Evolutionary conservation across 768 basidiomycete genomes (phyloP).

Genomic region (Trametes cubensis): DNA sequence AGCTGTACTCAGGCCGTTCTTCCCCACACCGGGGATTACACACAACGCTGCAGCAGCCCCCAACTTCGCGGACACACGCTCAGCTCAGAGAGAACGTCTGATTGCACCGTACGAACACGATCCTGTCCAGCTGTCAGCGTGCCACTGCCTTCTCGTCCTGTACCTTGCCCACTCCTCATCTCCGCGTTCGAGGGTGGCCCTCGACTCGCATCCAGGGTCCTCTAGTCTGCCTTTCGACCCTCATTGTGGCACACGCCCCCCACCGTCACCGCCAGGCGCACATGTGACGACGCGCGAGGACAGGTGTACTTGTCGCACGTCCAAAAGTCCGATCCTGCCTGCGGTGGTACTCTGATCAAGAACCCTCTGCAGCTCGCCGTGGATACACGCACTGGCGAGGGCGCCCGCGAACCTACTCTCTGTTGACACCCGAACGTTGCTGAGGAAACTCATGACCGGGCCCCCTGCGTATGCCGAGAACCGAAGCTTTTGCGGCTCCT

Average conservation of each 20-base stretch:
- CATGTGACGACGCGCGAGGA: slow-evolving; percentile 5
- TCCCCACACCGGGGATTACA: too few species aligned
- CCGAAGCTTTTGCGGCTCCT: slow-evolving; percentile 8
- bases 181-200: slow-evolving; percentile 1
- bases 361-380: too few species aligned
- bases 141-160: slow-evolving; percentile 2
- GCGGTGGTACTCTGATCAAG: too few species aligned
- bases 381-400: not conserved
- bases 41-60: too few species aligned
- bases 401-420: not conserved
- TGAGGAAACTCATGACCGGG: slow-evolving; percentile 4
- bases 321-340: too few species aligned
- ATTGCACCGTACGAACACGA: not conserved
- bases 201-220: slow-evolving; percentile 1
- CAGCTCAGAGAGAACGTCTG: not conserved
- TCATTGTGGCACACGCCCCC: not conserved
- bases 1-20: too few species aligned
- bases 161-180: not conserved
- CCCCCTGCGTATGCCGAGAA: slow-evolving; percentile 9
- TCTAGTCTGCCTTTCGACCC: not conserved
- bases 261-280: not conserved
- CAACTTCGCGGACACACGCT: too few species aligned
- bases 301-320: not conserved
- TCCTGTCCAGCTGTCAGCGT: not conserved
- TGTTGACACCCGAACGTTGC: not conserved